phyloP scores from a whole-genome alignment of 2,329 filamentous ascomycete genomes.

The Rugonectria rugulosa region DNA sequence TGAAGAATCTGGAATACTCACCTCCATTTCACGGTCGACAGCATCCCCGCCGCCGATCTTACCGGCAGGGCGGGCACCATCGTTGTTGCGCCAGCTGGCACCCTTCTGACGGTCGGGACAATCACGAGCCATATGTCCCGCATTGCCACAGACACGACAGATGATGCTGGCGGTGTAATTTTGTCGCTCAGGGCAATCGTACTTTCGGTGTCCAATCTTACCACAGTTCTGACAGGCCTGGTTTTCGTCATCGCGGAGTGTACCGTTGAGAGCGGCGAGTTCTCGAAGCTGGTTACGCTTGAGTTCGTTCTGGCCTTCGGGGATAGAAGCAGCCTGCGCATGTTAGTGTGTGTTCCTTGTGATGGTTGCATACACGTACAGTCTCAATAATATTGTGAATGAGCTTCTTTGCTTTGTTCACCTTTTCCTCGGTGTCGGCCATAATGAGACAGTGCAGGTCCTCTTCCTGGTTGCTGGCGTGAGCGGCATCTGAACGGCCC shows the following conservation, averaged over 20 bases:
- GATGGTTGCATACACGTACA: slow-evolving; percentile 67
- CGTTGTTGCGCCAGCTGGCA: slow-evolving; percentile 88
- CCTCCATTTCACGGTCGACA: slow-evolving; percentile 94
- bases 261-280: slow-evolving; percentile 97
- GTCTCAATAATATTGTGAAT: slow-evolving; percentile 99
- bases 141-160: slow-evolving; percentile 96
- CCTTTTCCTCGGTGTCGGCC: slow-evolving; percentile 99
- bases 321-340: slow-evolving; percentile 89
- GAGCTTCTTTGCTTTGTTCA: slow-evolving; percentile 98
- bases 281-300: slow-evolving; percentile 99
- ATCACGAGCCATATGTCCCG: slow-evolving; percentile 97
- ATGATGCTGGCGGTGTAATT: slow-evolving; percentile 99
- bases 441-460: slow-evolving; percentile 99
- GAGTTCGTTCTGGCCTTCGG: slow-evolving; percentile 97
- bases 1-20: slow-evolving; percentile 53
- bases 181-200: slow-evolving; percentile 95
- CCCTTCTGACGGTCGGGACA: slow-evolving; percentile 95
- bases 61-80: slow-evolving; percentile 64
- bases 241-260: slow-evolving; percentile 97
- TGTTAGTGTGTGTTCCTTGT: slow-evolving; percentile 40
- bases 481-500: slow-evolving; percentile 96
- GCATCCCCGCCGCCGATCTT: slow-evolving; percentile 80
- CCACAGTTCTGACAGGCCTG: slow-evolving; percentile 99
- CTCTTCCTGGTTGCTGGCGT: slow-evolving; percentile 99
- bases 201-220: slow-evolving; percentile 98